Percentiles rank a stretch among this genome's conserved stretches.
Conservation (phyloP, 164 flowering plant genomes). For the Amborella trichopoda region DNA sequence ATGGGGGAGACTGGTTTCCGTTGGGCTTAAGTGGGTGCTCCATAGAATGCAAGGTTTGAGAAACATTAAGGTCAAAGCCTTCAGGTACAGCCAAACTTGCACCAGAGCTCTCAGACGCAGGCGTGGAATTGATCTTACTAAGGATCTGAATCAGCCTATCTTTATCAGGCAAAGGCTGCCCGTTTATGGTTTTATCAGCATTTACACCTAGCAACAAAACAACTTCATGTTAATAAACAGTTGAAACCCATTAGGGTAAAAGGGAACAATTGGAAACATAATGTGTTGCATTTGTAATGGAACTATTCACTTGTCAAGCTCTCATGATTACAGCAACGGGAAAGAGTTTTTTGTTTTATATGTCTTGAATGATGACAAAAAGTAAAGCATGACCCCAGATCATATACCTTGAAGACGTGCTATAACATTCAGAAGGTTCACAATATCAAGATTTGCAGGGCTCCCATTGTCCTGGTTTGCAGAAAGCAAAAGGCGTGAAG, state of each 20-base stretch:
- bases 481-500: slow-evolving; percentile 26
- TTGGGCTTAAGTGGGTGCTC: slow-evolving; percentile 23
- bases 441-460: slow-evolving; percentile 45
- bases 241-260: too few relatives aligned
- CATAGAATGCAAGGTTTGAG: slow-evolving; percentile 16
- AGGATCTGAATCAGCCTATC: slow-evolving; percentile 68
- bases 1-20: slow-evolving; percentile 28
- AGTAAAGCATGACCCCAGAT: not conserved
- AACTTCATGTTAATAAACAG: too few relatives aligned
- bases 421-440: slow-evolving; percentile 43
- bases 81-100: slow-evolving; percentile 29
- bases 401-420: slow-evolving; percentile 61
- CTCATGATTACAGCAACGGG: too few relatives aligned
- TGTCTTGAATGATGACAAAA: not conserved
- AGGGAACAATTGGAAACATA: too few relatives aligned
- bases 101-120: slow-evolving; percentile 33
- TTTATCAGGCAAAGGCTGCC: slow-evolving; percentile 28
- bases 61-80: slow-evolving; percentile 16
- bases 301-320: too few relatives aligned
- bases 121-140: slow-evolving; percentile 49
- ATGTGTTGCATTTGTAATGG: too few relatives aligned
- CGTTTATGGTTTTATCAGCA: slow-evolving; percentile 19
- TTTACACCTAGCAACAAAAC: slow-evolving; percentile 41
- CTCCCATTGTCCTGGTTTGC: slow-evolving; percentile 24
- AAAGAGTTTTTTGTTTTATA: too few relatives aligned